Evolutionary conservation across 768 basidiomycete species (phyloP).

Genomic region (Sporobolomyces phaffii): DNA sequence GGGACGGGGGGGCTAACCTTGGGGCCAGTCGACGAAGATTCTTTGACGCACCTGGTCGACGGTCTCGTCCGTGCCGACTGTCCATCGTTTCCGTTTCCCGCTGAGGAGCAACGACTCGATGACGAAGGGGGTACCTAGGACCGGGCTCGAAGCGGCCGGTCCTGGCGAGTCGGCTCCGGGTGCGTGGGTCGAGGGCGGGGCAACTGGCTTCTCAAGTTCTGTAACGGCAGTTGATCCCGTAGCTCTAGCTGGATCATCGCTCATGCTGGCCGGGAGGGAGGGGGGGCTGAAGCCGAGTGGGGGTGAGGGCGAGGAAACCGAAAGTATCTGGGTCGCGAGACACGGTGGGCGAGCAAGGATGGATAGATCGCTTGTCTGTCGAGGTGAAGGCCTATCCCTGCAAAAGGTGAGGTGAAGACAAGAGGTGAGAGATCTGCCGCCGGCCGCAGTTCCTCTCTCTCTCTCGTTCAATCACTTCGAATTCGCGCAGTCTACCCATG

Average conservation of each 20-base stretch:
- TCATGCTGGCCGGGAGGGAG: background rate
- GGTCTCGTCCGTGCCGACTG: background rate
- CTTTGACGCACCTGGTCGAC: background rate
- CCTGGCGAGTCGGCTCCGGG: background rate
- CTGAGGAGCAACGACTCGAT: conserved; percentile 5
- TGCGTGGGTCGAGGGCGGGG: background rate
- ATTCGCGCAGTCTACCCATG: background rate
- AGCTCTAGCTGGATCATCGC: background rate
- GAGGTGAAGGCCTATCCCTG: too few relatives aligned
- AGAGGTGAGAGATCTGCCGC: too few relatives aligned
- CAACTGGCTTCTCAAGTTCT: background rate
- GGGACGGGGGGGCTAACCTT: background rate
- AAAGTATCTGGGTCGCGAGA: too few relatives aligned
- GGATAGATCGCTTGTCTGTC: too few relatives aligned
- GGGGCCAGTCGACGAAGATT: conserved; percentile 7
- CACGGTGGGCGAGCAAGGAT: too few relatives aligned
- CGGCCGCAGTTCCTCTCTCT: background rate
- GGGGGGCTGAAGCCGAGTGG: background rate
- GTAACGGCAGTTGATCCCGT: too few relatives aligned
- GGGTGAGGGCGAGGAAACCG: background rate
- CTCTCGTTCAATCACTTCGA: background rate
- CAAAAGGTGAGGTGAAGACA: too few relatives aligned
- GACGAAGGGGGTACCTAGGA: background rate
- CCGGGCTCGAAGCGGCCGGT: background rate
- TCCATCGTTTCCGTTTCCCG: conserved; percentile 6